Base-by-base conservation (phyloP, 495 filamentous ascomycete species). In the Bombardia bombarda region DNA sequence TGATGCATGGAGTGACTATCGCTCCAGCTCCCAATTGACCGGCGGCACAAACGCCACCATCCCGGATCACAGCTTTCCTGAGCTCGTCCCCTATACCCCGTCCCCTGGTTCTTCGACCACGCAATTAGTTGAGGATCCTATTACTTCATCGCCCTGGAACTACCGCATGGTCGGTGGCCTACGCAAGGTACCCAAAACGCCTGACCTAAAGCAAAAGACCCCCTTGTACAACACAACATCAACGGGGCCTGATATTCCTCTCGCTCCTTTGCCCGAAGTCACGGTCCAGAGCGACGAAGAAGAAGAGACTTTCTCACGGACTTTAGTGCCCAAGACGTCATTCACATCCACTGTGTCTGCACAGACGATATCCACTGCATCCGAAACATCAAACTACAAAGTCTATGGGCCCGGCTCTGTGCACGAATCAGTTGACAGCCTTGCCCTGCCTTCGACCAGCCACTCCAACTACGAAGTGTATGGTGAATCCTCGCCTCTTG, bases 361-460 rank as follows among this genome's bases (percentile, higher is more conserved):
- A 9, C 46, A 59, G 34, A 67, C 61, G 13, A 51, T 52, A 40
- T 67, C 70, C 24, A 70, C 68, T 7, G 56, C 65, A 16, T 74
- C 72, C 30, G 73, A 74, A 37, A 69, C 54, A 7, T 61, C 70
- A 13, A 78, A 78, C 55, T 77, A 75, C 66, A 73, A 70, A 51
- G 60, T 75, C 20, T 70, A 73, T 47, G 64, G 67, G 4, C 46
- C 46, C 35, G 52, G 53, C 18, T 55, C 57, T 3, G 43, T 50
- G 6, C 58, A 58, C 20, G 52, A 66, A 24, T 58, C 63, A 5
- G 48, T 24, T 45, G 63, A 68, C 28, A 66, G 64, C 51, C 56
- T 66, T 39, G 45, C 51, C 21, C 49, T 51, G 14, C 47, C 57
- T 12, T 60, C 65, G 7, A 58, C 61, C 10, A 67, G 59, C 44